These are phyloP conservation scores for Marchantia paleacea DNA, from an alignment of 225 moss, liverwort and hornwort species.

Conservation along the genomic window DNA sequence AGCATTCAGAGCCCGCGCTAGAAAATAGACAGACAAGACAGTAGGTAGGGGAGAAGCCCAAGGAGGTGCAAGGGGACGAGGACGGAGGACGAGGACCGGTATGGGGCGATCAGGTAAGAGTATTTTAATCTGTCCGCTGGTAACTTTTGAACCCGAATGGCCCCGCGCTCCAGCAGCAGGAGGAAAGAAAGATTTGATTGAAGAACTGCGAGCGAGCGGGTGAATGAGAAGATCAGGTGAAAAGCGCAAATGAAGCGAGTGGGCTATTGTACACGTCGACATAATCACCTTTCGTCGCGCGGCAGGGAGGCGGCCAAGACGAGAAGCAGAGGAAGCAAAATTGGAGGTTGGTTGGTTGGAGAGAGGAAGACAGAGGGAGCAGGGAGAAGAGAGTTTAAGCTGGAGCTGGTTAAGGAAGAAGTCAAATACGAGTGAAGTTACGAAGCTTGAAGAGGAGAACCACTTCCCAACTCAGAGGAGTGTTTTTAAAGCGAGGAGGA, in stretches of 20 bases:
- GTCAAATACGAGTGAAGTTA: background rate
- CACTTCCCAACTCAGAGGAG: background rate
- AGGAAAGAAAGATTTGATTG: too few relatives aligned
- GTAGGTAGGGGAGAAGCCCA: background rate
- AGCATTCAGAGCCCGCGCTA: background rate
- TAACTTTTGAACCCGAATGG: background rate
- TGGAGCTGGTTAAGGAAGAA: background rate
- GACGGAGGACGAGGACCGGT: background rate
- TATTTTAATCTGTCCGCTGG: background rate
- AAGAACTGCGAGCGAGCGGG: background rate
- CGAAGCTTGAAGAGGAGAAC: background rate
- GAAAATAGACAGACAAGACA: background rate
- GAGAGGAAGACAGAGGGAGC: background rate
- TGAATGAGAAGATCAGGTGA: background rate
- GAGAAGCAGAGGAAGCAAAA: conserved; percentile 3
- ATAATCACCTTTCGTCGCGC: background rate
- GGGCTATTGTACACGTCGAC: background rate
- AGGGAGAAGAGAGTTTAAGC: background rate
- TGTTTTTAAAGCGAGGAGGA: background rate
- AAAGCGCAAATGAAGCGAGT: background rate
- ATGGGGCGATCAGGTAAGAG: background rate
- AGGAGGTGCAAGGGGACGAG: too few relatives aligned
- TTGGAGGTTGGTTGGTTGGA: background rate
- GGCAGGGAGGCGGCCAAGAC: conserved; percentile 12
- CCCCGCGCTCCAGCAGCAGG: background rate